Evolutionary conservation across 1,139 yeast genomes (phyloP), one percentile per base, ranked within the genome.

Genomic region (Zygosaccharomyces pseudobailii): DNA sequence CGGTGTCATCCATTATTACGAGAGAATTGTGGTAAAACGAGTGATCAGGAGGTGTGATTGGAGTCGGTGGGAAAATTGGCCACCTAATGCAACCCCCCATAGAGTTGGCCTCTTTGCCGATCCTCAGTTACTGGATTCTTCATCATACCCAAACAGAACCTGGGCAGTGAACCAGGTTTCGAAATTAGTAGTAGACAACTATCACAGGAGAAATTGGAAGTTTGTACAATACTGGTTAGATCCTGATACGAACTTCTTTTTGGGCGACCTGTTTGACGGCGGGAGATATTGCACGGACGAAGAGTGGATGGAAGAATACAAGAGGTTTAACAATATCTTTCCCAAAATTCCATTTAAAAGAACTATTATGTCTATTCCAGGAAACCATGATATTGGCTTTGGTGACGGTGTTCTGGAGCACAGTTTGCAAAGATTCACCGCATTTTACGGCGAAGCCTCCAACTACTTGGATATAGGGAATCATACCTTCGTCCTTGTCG

Each of bases 361-460:
- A 27, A 78, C 80, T 3, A 70, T 79, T 54, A 72, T 76, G 58
- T 78, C 83, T 1, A 67, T 92, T 9, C 96, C 97, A 0, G 98
- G 98, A 2, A 92, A 92, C 61, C 98, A 92, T 64, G 98, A 92
- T 64, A 87, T 92, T 55, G 98, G 98, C 0, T 90, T 85, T 65
- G 95, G 95, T 31, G 78, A 81, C 48, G 79, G 82, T 1, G 73
- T 79, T 6, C 71, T 77, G 9, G 77, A 76, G 24, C 66, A 71
- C 2, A 78, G 82, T 25, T 65, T 76, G 42, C 69, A 79, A 27
- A 71, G 97, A 54, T 92, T 90, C 66, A 69, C 76, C 21, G 71
- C 82, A 2, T 77, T 74, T 61, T 90, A 88, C 65, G 98, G 98
- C 3, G 81, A 72, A 41, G 66, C 82, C 3, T 74, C 84, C 7